phyloP scores from a whole-genome alignment of 257 asterid genomes.

The Solanum pinnatisectum region DNA sequence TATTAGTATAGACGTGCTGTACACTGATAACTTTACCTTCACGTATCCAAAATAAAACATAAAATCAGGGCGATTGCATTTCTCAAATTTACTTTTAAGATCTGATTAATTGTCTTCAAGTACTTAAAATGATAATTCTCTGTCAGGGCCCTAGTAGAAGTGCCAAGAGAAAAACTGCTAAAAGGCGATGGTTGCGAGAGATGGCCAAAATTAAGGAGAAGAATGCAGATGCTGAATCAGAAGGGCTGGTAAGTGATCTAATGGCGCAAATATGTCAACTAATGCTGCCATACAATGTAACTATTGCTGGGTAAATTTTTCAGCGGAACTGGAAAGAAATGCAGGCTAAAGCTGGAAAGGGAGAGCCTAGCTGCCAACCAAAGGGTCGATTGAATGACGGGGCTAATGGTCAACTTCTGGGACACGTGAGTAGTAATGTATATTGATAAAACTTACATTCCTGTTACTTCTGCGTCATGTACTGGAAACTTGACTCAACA shows the following conservation, averaged over 20 bases:
- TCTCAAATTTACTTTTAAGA: neutral
- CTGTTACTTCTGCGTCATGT: neutral
- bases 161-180: conserved; percentile 55
- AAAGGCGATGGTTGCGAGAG: conserved; percentile 64
- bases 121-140: neutral
- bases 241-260: conserved; percentile 53
- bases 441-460: neutral
- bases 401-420: neutral
- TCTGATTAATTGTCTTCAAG: neutral
- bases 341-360: conserved; percentile 38
- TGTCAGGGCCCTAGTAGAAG: conserved; percentile 72
- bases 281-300: neutral
- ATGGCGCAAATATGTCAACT: neutral
- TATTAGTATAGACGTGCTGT: no score
- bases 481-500: conserved; percentile 6
- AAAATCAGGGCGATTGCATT: neutral
- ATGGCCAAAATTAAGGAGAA: conserved; percentile 68
- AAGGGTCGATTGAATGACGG: conserved; percentile 26
- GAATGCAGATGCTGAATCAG: conserved; percentile 41
- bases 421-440: conserved; percentile 1
- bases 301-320: conserved; percentile 15
- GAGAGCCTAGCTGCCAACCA: conserved; percentile 22
- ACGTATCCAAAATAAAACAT: neutral
- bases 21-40: neutral
- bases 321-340: conserved; percentile 72